A percentile compares a stretch with the other conserved stretches of the same genome.
Conservation (phyloP, 2,329 filamentous ascomycete genomes). For the Colletotrichum cereale region DNA sequence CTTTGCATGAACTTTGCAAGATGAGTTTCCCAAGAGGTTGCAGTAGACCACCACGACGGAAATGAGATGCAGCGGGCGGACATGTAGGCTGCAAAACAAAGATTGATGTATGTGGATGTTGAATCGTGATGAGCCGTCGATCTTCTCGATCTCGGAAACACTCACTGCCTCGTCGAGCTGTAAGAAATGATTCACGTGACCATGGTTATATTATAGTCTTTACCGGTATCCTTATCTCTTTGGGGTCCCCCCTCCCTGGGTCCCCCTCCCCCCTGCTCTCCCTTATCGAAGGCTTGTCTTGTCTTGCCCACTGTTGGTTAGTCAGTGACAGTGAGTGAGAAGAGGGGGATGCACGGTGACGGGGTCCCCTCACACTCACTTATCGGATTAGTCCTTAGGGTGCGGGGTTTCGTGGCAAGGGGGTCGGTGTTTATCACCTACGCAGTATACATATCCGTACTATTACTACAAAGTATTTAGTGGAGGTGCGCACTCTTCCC, state of each 20-base stretch:
- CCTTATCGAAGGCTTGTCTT: slow-evolving; percentile 5
- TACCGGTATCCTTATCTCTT: slow-evolving; percentile 6
- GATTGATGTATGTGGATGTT: background rate
- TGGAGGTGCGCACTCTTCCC: slow-evolving; percentile 25
- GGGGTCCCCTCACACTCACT: slow-evolving; percentile 1
- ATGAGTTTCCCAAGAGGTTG: background rate
- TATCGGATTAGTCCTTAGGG: slow-evolving; percentile 16
- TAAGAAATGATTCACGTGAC: slow-evolving; percentile 1
- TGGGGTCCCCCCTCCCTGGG: background rate
- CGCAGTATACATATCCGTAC: background rate
- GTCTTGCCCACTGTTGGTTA: background rate
- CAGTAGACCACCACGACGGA: background rate
- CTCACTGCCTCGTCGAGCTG: background rate
- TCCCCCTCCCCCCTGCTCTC: background rate
- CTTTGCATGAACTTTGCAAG: too few relatives aligned
- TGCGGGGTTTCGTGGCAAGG: slow-evolving; percentile 21
- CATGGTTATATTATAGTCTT: slow-evolving; percentile 10
- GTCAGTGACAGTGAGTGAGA: background rate
- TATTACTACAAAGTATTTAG: slow-evolving; percentile 33
- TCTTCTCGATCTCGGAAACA: slow-evolving; percentile 16
- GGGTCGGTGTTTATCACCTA: background rate
- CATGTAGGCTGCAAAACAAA: too few relatives aligned
- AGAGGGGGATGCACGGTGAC: slow-evolving; percentile 15
- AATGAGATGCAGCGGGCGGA: too few relatives aligned
- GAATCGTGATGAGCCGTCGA: slow-evolving; percentile 10